Evolutionary conservation across 257 asterid genomes (phyloP), one percentile per base, ranked within the genome.

Genomic region (Ocimum tenuiflorum): DNA sequence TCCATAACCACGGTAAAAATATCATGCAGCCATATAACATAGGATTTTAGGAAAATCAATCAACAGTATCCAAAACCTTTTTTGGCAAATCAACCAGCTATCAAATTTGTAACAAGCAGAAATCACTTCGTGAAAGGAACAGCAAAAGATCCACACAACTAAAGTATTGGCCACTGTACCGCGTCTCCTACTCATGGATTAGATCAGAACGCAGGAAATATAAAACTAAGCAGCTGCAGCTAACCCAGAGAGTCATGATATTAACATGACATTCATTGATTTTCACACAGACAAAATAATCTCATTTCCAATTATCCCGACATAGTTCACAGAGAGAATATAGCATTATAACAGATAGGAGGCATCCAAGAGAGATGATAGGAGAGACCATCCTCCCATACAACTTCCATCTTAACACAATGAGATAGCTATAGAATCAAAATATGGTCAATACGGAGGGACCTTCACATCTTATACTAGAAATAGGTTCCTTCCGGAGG

Each of bases 401-500:
- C 79, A 70, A 38, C 69, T 64, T 20, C 55, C 80, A 69, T 59
- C 65, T 64, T 59, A 47, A 53, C 27, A 27, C 47, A 13, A 52
- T 27, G 31, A 27, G 31, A 27, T 4, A 27, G 4, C 31, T 27
- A 27, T 65, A 50, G 46, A 55, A 53, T 50, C 51, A 18, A 57
- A 31, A 77, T 55, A 70, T 35, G 72, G 68, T 71, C 63, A 31
- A 53, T 19, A 51, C n/a, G n/a, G n/a, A n/a, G n/a, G 17, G 77
- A 67, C 69, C 73, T 0, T 53, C 9, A 63, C 42, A 75, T 24
- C 53, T 50, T 73, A 69, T 29, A 63, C 87, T 85, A 89, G 82
- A 89, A 89, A 70, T 78, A 82, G 73, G 91, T 85, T 62, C 96
- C 96, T 80, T 89, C 96, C 0, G 97, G 95, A 27, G 97, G 97